Conservation (phyloP, 768 basidiomycete species). For the Suillus variegatus region DNA sequence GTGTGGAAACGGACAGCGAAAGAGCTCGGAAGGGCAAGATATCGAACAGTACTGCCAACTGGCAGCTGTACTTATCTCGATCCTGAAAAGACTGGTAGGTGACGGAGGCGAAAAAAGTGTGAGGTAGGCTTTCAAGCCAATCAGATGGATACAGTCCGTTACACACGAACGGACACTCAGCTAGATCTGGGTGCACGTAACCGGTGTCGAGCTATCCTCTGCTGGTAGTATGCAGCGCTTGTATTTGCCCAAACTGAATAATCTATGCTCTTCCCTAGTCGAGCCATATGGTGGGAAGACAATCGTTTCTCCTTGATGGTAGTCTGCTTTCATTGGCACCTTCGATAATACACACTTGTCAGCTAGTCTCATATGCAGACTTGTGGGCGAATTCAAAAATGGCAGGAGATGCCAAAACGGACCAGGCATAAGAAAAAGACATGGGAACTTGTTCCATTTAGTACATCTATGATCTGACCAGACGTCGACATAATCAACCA, state of each 20-base stretch:
- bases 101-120: no score
- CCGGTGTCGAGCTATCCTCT: no score
- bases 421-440: neutral
- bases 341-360: neutral
- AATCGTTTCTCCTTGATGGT: neutral
- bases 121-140: no score
- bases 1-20: no score
- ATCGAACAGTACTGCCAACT: no score
- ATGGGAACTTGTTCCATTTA: neutral
- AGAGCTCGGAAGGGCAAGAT: no score
- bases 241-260: conserved; percentile 73
- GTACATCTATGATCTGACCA: neutral
- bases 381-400: neutral
- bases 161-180: no score
- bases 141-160: no score
- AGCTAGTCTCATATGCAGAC: neutral
- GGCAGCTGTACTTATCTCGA: no score
- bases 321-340: neutral
- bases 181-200: no score
- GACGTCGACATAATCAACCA: neutral
- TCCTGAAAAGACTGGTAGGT: no score
- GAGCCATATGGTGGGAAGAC: neutral
- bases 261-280: conserved; percentile 25
- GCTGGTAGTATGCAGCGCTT: conserved; percentile 49
- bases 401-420: neutral